These are phyloP conservation scores for Mollisia scopiformis DNA, from an alignment of 2,329 filamentous ascomycete species.

Conservation along the genomic window DNA sequence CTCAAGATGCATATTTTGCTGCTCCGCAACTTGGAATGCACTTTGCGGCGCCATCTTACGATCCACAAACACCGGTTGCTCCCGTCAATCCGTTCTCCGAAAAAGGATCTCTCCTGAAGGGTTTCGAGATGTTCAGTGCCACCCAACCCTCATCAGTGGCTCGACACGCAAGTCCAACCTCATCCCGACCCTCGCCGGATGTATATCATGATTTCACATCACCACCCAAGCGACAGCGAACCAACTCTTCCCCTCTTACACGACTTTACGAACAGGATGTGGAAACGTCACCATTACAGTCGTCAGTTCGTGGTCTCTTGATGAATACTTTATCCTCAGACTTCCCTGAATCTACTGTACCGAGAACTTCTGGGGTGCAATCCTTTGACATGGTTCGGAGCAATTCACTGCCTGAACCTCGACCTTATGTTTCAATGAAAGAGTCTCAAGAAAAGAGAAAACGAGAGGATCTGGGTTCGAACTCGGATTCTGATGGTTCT, in stretches of 20 bases:
- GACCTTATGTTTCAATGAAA: slow-evolving; percentile 32
- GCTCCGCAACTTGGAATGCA: background rate
- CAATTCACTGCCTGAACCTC: slow-evolving; percentile 22
- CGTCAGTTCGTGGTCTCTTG: slow-evolving; percentile 20
- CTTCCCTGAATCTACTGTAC: background rate
- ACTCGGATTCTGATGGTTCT: slow-evolving; percentile 26
- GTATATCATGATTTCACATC: slow-evolving; percentile 28
- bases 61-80: slow-evolving; percentile 35
- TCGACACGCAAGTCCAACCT: slow-evolving; percentile 29
- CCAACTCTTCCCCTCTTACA: slow-evolving; percentile 28
- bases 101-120: slow-evolving; percentile 35
- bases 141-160: slow-evolving; percentile 36
- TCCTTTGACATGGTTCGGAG: slow-evolving; percentile 21
- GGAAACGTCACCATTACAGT: slow-evolving; percentile 20
- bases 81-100: slow-evolving; percentile 34
- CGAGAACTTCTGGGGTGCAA: slow-evolving; percentile 10
- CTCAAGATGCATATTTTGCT: slow-evolving; percentile 28
- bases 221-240: slow-evolving; percentile 19
- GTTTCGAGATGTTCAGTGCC: slow-evolving; percentile 33
- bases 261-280: background rate
- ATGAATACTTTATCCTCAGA: slow-evolving; percentile 15
- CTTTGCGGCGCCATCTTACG: slow-evolving; percentile 8
- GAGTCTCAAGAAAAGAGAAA: slow-evolving; percentile 34
- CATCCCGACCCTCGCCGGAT: slow-evolving; percentile 35
- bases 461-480: slow-evolving; percentile 1